Conservation (phyloP, 106 monocot species). For the Acanthochlamys bracteata region DNA sequence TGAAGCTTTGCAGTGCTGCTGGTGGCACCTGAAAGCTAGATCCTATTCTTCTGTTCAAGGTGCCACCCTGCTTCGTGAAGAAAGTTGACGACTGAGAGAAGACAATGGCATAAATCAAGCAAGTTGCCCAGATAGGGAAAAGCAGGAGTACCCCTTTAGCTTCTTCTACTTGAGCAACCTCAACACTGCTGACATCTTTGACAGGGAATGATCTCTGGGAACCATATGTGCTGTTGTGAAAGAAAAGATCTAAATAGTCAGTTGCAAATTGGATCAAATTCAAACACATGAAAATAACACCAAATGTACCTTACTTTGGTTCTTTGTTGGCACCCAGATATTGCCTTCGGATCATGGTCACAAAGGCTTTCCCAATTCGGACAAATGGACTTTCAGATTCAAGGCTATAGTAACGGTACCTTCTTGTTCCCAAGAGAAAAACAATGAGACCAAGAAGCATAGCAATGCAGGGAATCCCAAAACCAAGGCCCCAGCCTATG, state of each 20-base stretch:
- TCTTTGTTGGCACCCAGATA: neutral
- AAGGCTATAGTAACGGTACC: slow-evolving; percentile 22
- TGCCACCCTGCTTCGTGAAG: slow-evolving; percentile 57
- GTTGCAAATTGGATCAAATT: no score
- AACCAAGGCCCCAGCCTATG: slow-evolving; percentile 52
- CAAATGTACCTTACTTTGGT: neutral
- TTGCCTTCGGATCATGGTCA: neutral
- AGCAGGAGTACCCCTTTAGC: slow-evolving; percentile 16
- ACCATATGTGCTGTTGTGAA: no score
- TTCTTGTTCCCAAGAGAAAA: slow-evolving; percentile 36
- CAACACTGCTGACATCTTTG: neutral
- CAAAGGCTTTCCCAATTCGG: slow-evolving; percentile 5
- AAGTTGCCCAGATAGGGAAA: slow-evolving; percentile 45
- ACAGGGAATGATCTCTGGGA: no score
- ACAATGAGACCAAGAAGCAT: slow-evolving; percentile 34
- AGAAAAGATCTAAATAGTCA: no score
- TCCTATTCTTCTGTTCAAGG: slow-evolving; percentile 43
- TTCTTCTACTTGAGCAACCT: no score
- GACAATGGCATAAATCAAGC: slow-evolving; percentile 35
- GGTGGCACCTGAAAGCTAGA: slow-evolving; percentile 28
- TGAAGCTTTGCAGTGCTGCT: slow-evolving; percentile 50
- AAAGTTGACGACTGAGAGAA: slow-evolving; percentile 30
- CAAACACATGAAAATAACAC: no score
- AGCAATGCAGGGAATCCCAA: slow-evolving; percentile 33
- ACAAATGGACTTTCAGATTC: slow-evolving; percentile 11